Evolutionary conservation across 108 stramenopile species (phyloP).

Genomic region (Cyclostephanos tholiformis): DNA sequence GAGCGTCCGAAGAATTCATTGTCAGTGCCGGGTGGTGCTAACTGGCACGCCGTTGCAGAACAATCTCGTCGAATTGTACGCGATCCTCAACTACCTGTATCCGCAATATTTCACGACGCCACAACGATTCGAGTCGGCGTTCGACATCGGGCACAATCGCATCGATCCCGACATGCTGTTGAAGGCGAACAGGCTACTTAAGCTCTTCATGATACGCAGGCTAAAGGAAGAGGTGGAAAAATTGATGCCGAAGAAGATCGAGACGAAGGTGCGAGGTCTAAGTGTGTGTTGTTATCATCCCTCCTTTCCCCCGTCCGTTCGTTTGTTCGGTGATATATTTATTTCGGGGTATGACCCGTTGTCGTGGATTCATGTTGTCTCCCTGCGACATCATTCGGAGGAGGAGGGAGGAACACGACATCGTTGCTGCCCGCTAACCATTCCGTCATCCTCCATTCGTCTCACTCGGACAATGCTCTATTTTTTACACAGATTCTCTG

Average conservation of each 20-base stretch:
- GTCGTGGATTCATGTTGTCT: too few relatives aligned
- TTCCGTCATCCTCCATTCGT: slow-evolving; percentile 1
- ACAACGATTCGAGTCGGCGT: slow-evolving; percentile 73
- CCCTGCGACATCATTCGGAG: too few relatives aligned
- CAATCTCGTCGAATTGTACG: slow-evolving; percentile 77
- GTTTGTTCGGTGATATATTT: neutral
- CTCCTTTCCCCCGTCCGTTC: neutral
- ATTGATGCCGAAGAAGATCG: slow-evolving; percentile 71
- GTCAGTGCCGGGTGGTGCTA: slow-evolving; percentile 51
- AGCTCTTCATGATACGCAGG: slow-evolving; percentile 73
- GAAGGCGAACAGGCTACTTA: slow-evolving; percentile 67
- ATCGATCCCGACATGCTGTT: slow-evolving; percentile 62
- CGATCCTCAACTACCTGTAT: slow-evolving; percentile 71
- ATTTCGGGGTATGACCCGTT: neutral
- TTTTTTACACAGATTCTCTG: slow-evolving; percentile 58
- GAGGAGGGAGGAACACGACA: too few relatives aligned
- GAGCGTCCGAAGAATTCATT: slow-evolving; percentile 60
- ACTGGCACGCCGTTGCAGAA: slow-evolving; percentile 93
- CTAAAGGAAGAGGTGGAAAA: slow-evolving; percentile 75
- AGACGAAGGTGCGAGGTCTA: slow-evolving; percentile 61
- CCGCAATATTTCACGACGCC: slow-evolving; percentile 60
- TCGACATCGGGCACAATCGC: slow-evolving; percentile 70
- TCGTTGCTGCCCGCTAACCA: neutral
- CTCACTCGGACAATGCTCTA: neutral
- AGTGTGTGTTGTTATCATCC: neutral